These are phyloP conservation scores for Kwoniella europaea DNA, from an alignment of 768 basidiomycete genomes.

Conservation along the genomic window DNA sequence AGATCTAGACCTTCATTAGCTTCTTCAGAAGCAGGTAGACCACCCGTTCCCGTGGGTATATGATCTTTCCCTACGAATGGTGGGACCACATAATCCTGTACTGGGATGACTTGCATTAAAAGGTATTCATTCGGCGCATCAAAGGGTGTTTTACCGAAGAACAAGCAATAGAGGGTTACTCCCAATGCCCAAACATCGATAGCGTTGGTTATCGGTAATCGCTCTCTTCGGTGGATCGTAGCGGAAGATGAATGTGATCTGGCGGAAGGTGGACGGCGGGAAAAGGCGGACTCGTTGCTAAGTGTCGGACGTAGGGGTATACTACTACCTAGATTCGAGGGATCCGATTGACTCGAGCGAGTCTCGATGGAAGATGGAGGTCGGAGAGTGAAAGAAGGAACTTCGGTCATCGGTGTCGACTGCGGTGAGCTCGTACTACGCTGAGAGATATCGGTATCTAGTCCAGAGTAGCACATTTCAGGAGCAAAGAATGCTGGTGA, in stretches of 20 bases:
- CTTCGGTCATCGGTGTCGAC: constrained; percentile 41
- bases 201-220: constrained; percentile 75
- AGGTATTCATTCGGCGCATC: constrained; percentile 71
- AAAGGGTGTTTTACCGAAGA: constrained; percentile 87
- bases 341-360: constrained; percentile 35
- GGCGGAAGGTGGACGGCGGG: constrained; percentile 24
- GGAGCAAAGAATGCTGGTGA: constrained; percentile 96
- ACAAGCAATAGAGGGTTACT: constrained; percentile 89
- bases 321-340: constrained; percentile 21
- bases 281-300: constrained; percentile 42
- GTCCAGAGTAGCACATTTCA: constrained; percentile 78
- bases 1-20: constrained; percentile 72
- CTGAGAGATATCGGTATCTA: constrained; percentile 34
- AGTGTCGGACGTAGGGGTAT: constrained; percentile 42
- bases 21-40: constrained; percentile 61
- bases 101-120: constrained; percentile 77
- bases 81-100: constrained; percentile 72
- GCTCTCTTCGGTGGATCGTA: constrained; percentile 29
- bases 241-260: constrained; percentile 41
- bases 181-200: constrained; percentile 99
- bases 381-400: constrained; percentile 45
- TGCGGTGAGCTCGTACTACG: constrained; percentile 25
- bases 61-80: constrained; percentile 74
- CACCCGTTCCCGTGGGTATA: constrained; percentile 65
- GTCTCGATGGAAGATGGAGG: constrained; percentile 35